Percentiles rank a stretch among this genome's conserved stretches.
These are phyloP conservation scores for Bryoglossum gracile DNA, from an alignment of 495 filamentous ascomycete species.

Conservation along the genomic window DNA sequence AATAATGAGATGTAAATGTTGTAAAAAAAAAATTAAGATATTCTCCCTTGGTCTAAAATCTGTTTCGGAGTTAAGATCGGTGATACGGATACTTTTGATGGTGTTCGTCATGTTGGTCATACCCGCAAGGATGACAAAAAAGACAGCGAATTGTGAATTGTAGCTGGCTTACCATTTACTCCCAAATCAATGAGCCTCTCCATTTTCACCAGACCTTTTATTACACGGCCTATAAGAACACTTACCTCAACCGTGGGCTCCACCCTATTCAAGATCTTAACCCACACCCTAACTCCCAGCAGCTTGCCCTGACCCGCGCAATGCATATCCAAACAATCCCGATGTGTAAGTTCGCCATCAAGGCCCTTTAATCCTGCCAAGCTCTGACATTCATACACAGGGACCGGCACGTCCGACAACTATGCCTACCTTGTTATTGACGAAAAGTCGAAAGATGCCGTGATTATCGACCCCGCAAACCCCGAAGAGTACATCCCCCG, in stretches of 20 bases:
- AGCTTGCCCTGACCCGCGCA: conserved; percentile 17
- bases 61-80: too few species aligned
- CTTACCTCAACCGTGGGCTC: conserved; percentile 28
- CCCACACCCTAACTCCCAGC: conserved; percentile 3
- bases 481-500: conserved; percentile 69
- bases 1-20: too few species aligned
- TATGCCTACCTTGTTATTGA: conserved; percentile 95
- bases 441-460: conserved; percentile 83
- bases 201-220: conserved; percentile 22
- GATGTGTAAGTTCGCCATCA: conserved; percentile 71
- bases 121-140: too few species aligned
- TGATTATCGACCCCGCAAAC: conserved; percentile 91
- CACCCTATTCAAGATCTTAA: conserved; percentile 2
- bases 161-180: too few species aligned
- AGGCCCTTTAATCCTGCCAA: background rate
- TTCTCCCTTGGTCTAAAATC: too few species aligned
- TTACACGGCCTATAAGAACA: conserved; percentile 24
- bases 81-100: too few species aligned
- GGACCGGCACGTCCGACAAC: conserved; percentile 86
- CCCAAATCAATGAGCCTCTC: conserved; percentile 32
- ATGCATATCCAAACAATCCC: conserved; percentile 99
- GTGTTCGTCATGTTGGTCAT: too few species aligned
- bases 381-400: conserved; percentile 38
- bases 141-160: too few species aligned
- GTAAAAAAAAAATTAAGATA: too few species aligned